Evolutionary conservation across 257 asterid genomes (phyloP).

Genomic region (Primulina huaijiensis): DNA sequence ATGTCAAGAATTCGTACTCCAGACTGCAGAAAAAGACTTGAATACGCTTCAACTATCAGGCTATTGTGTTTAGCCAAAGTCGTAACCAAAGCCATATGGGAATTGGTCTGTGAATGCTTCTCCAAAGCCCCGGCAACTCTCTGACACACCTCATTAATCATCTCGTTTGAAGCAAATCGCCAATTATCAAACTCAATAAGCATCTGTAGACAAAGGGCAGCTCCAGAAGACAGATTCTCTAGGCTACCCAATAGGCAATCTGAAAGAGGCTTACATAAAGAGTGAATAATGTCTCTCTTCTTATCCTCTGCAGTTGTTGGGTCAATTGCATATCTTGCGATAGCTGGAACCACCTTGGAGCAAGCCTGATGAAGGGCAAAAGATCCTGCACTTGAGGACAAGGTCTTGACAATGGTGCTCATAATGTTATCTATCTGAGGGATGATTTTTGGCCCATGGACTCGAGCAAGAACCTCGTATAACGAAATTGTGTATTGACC

Average conservation of each 20-base stretch:
- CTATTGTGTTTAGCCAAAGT: constrained; percentile 83
- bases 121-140: constrained; percentile 83
- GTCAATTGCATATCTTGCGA: constrained; percentile 83
- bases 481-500: constrained; percentile 91
- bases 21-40: constrained; percentile 61
- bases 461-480: constrained; percentile 88
- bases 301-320: constrained; percentile 70
- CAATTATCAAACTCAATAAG: constrained; percentile 91
- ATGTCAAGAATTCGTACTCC: constrained; percentile 58
- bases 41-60: constrained; percentile 82
- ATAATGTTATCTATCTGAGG: constrained; percentile 81
- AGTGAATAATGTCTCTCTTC: constrained; percentile 56
- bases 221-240: constrained; percentile 82
- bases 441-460: constrained; percentile 74
- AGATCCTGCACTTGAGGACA: constrained; percentile 78
- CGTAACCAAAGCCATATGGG: constrained; percentile 76
- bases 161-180: constrained; percentile 78
- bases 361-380: constrained; percentile 97
- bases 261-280: constrained; percentile 77
- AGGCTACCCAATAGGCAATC: constrained; percentile 80
- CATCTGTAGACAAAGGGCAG: constrained; percentile 84
- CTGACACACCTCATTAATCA: constrained; percentile 90
- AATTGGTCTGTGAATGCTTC: constrained; percentile 68
- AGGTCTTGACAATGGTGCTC: constrained; percentile 70
- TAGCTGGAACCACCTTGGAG: constrained; percentile 92